phyloP scores from a whole-genome alignment of 2,329 filamentous ascomycete genomes.

The Colletotrichum cordylinicola region DNA sequence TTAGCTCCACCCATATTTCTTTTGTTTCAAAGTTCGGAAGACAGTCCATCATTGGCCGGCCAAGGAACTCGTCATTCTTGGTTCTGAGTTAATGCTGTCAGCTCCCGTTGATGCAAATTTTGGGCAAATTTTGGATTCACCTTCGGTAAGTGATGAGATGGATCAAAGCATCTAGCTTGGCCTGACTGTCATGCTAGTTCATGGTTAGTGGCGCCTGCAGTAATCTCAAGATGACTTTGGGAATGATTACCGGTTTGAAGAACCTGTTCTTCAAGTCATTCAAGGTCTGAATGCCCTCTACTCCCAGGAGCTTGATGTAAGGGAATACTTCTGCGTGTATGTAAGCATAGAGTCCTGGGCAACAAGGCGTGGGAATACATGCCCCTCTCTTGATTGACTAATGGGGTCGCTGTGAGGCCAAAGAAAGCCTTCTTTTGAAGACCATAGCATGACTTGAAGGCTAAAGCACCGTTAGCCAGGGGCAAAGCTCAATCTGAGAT shows the following conservation, averaged over 20 bases:
- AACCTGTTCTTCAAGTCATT: conserved; percentile 24
- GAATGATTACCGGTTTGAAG: conserved; percentile 15
- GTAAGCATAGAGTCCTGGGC: conserved; percentile 18
- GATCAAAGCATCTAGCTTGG: conserved; percentile 11
- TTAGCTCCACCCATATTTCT: conserved; percentile 29
- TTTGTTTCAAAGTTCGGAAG: conserved; percentile 22
- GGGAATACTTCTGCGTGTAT: conserved; percentile 38
- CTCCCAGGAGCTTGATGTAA: conserved; percentile 37
- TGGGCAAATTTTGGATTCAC: neutral
- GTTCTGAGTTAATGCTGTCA: conserved; percentile 24
- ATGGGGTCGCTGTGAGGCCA: conserved; percentile 40
- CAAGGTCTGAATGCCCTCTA: conserved; percentile 1
- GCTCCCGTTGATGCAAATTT: neutral
- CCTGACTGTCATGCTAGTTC: neutral
- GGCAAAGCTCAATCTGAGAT: neutral
- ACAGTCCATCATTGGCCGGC: conserved; percentile 25
- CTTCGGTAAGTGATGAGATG: conserved; percentile 1
- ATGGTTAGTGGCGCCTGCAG: neutral
- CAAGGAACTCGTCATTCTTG: conserved; percentile 31
- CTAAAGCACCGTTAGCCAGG: neutral
- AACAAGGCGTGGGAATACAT: neutral
- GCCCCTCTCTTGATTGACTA: conserved; percentile 37
- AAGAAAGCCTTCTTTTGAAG: conserved; percentile 37
- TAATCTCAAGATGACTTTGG: neutral
- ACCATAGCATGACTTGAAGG: neutral